phyloP scores from a whole-genome alignment of 1,284 basidiomycete genomes.

The Filobasidium uniguttulatum region DNA sequence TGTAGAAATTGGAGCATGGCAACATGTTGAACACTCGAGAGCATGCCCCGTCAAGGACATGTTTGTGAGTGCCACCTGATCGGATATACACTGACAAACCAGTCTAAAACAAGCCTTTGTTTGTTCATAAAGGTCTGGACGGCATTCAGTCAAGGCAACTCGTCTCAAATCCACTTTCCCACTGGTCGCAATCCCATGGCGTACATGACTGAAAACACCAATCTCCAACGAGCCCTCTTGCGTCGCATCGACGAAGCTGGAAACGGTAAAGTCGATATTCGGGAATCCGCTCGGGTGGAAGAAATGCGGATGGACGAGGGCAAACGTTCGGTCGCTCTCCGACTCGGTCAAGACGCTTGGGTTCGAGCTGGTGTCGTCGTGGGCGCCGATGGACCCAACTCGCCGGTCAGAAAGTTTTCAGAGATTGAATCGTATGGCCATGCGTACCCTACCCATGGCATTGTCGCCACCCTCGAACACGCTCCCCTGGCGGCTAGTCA shows the following conservation, averaged over 20 bases:
- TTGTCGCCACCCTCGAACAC: slow-evolving; percentile 79
- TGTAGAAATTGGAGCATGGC: slow-evolving; percentile 70
- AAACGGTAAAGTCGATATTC: slow-evolving; percentile 22
- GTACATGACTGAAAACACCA: slow-evolving; percentile 74
- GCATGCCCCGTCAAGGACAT: slow-evolving; percentile 67
- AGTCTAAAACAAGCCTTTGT: too few relatives aligned
- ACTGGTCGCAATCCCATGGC: slow-evolving; percentile 46
- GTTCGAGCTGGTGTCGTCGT: slow-evolving; percentile 39
- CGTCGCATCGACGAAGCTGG: slow-evolving; percentile 32
- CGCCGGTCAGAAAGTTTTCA: slow-evolving; percentile 78
- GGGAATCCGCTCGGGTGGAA: slow-evolving; percentile 25
- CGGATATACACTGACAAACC: too few relatives aligned
- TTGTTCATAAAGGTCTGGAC: slow-evolving; percentile 77
- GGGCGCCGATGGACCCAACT: slow-evolving; percentile 90
- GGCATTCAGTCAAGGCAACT: slow-evolving; percentile 20
- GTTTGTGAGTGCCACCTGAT: slow-evolving; percentile 53
- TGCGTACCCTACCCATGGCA: slow-evolving; percentile 76
- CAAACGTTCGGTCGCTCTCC: slow-evolving; percentile 30
- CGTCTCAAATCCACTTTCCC: slow-evolving; percentile 31
- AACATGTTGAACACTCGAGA: slow-evolving; percentile 54
- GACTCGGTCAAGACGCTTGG: slow-evolving; percentile 27
- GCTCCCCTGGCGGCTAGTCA: slow-evolving; percentile 47
- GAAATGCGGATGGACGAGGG: slow-evolving; percentile 30
- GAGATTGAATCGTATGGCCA: slow-evolving; percentile 81
- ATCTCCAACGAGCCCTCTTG: slow-evolving; percentile 70